Conservation (phyloP, 106 monocot genomes). For the Dendrobium officinale region DNA sequence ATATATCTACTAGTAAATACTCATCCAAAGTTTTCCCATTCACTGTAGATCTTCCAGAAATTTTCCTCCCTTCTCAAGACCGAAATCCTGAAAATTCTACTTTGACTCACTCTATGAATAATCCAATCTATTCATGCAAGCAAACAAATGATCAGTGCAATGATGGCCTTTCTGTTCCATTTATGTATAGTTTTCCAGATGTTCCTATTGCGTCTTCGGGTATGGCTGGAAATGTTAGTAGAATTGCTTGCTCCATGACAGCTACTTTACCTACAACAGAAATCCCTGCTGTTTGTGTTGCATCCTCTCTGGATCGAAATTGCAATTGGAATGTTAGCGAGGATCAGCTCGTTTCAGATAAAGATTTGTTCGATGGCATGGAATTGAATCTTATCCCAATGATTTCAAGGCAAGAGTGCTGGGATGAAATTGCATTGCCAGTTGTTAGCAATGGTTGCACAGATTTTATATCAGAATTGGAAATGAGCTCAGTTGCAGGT, state of each 20-base stretch:
- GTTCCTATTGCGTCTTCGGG: no score
- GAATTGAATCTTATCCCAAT: slow-evolving; percentile 34
- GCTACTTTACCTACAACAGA: not conserved
- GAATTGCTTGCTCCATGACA: not conserved
- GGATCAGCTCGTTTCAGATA: slow-evolving; percentile 9
- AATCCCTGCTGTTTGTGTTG: not conserved
- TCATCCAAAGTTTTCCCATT: not conserved
- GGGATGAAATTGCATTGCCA: slow-evolving; percentile 36
- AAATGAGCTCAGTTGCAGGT: slow-evolving; percentile 3
- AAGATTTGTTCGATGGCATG: slow-evolving; percentile 49
- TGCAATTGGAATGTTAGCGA: slow-evolving; percentile 1
- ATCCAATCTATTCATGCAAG: not conserved
- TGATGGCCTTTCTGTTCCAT: not conserved
- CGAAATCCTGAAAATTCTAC: not conserved
- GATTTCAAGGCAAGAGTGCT: slow-evolving; percentile 13
- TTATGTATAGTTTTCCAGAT: no score
- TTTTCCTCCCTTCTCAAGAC: not conserved
- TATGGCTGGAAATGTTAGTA: no score
- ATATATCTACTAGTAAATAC: not conserved
- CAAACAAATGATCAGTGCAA: not conserved
- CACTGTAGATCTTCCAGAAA: no score
- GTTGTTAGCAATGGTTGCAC: slow-evolving; percentile 2
- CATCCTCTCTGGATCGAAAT: not conserved
- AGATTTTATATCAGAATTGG: slow-evolving; percentile 18
- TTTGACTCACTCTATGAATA: not conserved